phyloP scores from a whole-genome alignment of 106 monocot species.

The Apostasia shenzhenica region DNA sequence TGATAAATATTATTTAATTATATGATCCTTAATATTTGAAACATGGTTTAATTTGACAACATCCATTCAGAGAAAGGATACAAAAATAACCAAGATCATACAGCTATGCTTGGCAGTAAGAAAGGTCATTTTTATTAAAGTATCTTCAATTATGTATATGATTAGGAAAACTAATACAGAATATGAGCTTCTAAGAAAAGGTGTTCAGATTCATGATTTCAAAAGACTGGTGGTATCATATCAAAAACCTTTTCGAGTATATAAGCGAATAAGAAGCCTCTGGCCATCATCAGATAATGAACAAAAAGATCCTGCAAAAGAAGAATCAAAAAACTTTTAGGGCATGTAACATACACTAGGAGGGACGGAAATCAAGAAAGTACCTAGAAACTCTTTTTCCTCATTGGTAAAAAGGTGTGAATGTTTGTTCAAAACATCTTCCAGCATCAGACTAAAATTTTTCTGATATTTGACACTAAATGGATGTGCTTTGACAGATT shows the following conservation, averaged over 20 bases:
- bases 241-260: constrained; percentile 75
- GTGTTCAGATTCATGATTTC: neutral
- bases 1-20: too few relatives aligned
- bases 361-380: constrained; percentile 4
- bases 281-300: constrained; percentile 68
- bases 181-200: too few relatives aligned
- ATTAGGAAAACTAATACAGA: too few relatives aligned
- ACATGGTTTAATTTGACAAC: too few relatives aligned
- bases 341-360: neutral
- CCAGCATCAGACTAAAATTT: constrained; percentile 75
- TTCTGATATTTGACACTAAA: constrained; percentile 52
- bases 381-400: constrained; percentile 78
- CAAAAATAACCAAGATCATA: too few relatives aligned
- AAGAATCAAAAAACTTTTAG: neutral
- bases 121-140: too few relatives aligned
- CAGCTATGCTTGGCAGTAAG: too few relatives aligned
- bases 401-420: constrained; percentile 46
- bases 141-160: too few relatives aligned
- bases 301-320: constrained; percentile 45
- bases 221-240: neutral
- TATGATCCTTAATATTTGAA: too few relatives aligned
- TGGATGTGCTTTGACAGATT: constrained; percentile 24
- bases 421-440: constrained; percentile 65
- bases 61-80: too few relatives aligned
- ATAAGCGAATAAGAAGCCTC: constrained; percentile 76